Base-by-base conservation (phyloP, 352 stramenopile species). In the Aphanomyces invadans region DNA sequence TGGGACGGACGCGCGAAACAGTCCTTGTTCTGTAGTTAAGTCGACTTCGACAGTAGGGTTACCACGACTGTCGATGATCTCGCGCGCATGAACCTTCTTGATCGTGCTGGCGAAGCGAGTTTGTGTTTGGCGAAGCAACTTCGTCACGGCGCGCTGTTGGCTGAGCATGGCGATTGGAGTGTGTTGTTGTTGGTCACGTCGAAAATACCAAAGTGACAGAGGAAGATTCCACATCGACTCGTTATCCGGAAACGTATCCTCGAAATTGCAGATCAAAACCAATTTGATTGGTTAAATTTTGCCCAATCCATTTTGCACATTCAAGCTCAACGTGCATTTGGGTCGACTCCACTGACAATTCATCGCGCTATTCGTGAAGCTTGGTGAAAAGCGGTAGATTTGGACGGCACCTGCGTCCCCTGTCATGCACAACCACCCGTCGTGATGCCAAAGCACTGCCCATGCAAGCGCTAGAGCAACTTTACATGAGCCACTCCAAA, bases 1-100 rank as follows among this genome's bases (percentile, higher is more conserved):
- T 3, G 96, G 96, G 46, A 99, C 95, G 7, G 87, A 96, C 4
- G 96, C 95, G 65, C 89, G 89, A 80, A 97, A 98, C 68, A 93
- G 79, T 62, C 84, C 77, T 44, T 85, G 62, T 28, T 81, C 79
- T 31, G 71, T 89, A 15, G 76, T 83, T 21, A 89, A 71, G 67
- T 87, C 76, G 33, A 93, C 85, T 74, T 97, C 89, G n/a, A 97
- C 87, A 23, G 89, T 97, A 46, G 89, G 89, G 78, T 96, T 97
- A 44, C 89, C 89, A 51, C 89, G 81, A 51, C 73, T 87, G 76
- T 97, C 89, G 65, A 92, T 88, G 72, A 90, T 88, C 69, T 90
- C 79, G 38, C 81, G 79, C 62, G 81, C 81, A 70, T 90, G 78
- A 53, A 88, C 80, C 64, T 79, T 80, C 71, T 88, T 76, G 76